These are phyloP conservation scores for Vachellia collinsii DNA, from an alignment of 306 rosid species.

Conservation along the genomic window DNA sequence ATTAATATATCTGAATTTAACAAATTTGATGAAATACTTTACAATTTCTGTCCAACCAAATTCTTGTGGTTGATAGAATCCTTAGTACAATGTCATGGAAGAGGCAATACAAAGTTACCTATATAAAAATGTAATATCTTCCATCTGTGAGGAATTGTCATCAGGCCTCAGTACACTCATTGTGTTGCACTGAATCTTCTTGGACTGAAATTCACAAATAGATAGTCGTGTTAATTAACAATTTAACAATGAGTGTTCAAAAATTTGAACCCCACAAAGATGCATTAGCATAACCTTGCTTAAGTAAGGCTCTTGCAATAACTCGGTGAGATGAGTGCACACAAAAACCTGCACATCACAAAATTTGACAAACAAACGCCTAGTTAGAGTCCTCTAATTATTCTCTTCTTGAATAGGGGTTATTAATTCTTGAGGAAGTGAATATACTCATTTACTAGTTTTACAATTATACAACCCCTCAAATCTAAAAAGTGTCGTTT, in stretches of 20 bases:
- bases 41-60: conserved; percentile 23
- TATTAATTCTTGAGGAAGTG: conserved; percentile 14
- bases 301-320: conserved; percentile 72
- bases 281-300: conserved; percentile 54
- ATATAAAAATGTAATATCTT: conserved; percentile 78
- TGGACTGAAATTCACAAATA: conserved; percentile 59
- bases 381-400: conserved; percentile 3
- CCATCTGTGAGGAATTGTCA: conserved; percentile 52
- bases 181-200: conserved; percentile 74
- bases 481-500: not conserved
- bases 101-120: conserved; percentile 58
- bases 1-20: not conserved
- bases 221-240: conserved; percentile 22
- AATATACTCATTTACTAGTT: conserved; percentile 23
- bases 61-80: conserved; percentile 32
- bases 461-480: not conserved
- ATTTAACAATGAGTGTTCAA: conserved; percentile 18
- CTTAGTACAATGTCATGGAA: conserved; percentile 18
- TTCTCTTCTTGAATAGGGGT: conserved; percentile 17
- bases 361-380: conserved; percentile 29
- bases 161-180: conserved; percentile 93
- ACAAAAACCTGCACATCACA: conserved; percentile 67
- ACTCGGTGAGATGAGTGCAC: conserved; percentile 94
- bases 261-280: conserved; percentile 36
- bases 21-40: conserved; percentile 16